Evolutionary conservation across 2,329 filamentous ascomycete genomes (phyloP).

Genomic region (Uncinocarpus reesii): DNA sequence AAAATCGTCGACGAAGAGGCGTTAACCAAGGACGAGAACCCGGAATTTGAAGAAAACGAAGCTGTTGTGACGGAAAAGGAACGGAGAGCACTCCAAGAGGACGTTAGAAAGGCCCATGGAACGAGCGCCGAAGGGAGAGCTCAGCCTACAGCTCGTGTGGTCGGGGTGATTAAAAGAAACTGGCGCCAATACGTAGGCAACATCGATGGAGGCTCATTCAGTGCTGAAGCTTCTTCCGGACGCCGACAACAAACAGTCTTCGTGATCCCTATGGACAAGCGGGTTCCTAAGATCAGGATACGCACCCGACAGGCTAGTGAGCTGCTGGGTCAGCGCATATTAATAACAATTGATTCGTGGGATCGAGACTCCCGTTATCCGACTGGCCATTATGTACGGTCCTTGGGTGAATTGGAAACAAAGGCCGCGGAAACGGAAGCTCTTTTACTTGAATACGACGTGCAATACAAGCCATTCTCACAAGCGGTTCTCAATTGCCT

Average conservation of each 20-base stretch:
- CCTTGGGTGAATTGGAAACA: slow-evolving; percentile 83
- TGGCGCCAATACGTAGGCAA: slow-evolving; percentile 98
- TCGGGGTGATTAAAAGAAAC: slow-evolving; percentile 87
- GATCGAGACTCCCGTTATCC: slow-evolving; percentile 88
- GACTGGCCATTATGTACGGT: slow-evolving; percentile 84
- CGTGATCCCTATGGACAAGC: slow-evolving; percentile 94
- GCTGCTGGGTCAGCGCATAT: slow-evolving; percentile 77
- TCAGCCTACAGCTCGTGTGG: slow-evolving; percentile 83
- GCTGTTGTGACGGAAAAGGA: slow-evolving; percentile 83
- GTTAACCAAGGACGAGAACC: slow-evolving; percentile 85
- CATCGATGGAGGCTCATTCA: slow-evolving; percentile 76
- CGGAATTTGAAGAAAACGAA: slow-evolving; percentile 64
- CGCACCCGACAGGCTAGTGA: slow-evolving; percentile 83
- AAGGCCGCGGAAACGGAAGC: slow-evolving; percentile 98
- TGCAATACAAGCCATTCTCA: slow-evolving; percentile 94
- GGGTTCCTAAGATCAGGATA: slow-evolving; percentile 89
- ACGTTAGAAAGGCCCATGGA: slow-evolving; percentile 75
- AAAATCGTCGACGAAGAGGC: slow-evolving; percentile 93
- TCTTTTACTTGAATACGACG: slow-evolving; percentile 85
- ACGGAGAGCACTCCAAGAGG: slow-evolving; percentile 75
- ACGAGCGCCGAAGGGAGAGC: slow-evolving; percentile 64
- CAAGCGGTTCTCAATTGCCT: slow-evolving; percentile 92
- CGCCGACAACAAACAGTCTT: slow-evolving; percentile 88
- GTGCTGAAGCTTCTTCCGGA: slow-evolving; percentile 61
- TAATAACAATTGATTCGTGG: slow-evolving; percentile 93